Evolutionary conservation across 306 rosid species (phyloP).

Genomic region (Cicer bijugum): DNA sequence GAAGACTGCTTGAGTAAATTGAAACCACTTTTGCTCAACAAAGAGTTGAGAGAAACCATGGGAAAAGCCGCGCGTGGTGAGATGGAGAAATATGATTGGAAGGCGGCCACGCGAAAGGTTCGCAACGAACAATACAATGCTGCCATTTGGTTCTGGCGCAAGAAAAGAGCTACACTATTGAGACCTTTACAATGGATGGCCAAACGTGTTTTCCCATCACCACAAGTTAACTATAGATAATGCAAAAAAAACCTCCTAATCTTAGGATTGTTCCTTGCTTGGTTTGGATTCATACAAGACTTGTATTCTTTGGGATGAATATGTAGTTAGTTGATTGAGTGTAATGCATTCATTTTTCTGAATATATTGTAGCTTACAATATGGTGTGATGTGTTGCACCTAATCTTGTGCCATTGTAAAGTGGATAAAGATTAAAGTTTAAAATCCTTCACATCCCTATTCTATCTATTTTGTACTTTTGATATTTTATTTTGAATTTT

Average conservation of each 20-base stretch:
- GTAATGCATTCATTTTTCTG: conserved; percentile 52
- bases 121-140: conserved; percentile 90
- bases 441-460: not conserved
- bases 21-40: conserved; percentile 65
- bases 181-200: conserved; percentile 81
- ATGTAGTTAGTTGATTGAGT: conserved; percentile 47
- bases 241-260: conserved; percentile 28
- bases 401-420: conserved; percentile 36
- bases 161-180: conserved; percentile 70
- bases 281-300: conserved; percentile 42
- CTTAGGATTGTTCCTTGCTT: conserved; percentile 40
- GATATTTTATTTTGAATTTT: too few species aligned
- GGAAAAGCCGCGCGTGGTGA: conserved; percentile 86
- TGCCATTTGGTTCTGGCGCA: conserved; percentile 99
- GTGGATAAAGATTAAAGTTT: not conserved
- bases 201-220: conserved; percentile 66
- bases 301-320: conserved; percentile 39
- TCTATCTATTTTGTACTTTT: not conserved
- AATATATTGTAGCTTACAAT: conserved; percentile 48
- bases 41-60: conserved; percentile 70
- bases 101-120: conserved; percentile 75
- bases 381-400: conserved; percentile 34
- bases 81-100: conserved; percentile 95
- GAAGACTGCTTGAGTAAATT: conserved; percentile 88
- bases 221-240: conserved; percentile 65